Percentiles rank a stretch among this genome's conserved stretches.
These are phyloP conservation scores for Sistotremastrum niveocremeum DNA, from an alignment of 768 basidiomycete species.

Conservation along the genomic window DNA sequence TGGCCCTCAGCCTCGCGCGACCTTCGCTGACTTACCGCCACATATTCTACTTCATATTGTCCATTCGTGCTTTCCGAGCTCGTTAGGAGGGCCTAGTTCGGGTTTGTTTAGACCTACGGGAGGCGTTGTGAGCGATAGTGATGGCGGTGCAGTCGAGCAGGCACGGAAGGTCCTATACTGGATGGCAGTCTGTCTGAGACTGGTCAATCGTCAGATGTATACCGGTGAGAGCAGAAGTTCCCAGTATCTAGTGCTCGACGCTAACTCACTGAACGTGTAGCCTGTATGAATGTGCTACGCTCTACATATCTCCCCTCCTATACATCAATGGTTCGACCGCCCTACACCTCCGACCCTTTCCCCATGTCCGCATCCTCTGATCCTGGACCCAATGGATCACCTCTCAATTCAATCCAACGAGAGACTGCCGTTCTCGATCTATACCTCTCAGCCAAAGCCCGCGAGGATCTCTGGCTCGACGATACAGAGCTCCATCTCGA, in stretches of 20 bases:
- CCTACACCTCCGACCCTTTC: slow-evolving; percentile 73
- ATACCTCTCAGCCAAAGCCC: slow-evolving; percentile 69
- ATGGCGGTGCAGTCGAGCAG: slow-evolving; percentile 27
- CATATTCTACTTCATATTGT: slow-evolving; percentile 61
- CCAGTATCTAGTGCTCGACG: not conserved
- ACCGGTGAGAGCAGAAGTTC: slow-evolving; percentile 29
- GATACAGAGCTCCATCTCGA: slow-evolving; percentile 64
- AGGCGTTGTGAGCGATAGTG: slow-evolving; percentile 19
- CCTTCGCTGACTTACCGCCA: slow-evolving; percentile 32
- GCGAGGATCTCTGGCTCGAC: slow-evolving; percentile 66
- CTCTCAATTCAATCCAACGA: slow-evolving; percentile 41
- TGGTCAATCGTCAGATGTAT: slow-evolving; percentile 55
- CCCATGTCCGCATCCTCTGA: slow-evolving; percentile 28
- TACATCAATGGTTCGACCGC: slow-evolving; percentile 41
- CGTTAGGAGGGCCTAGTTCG: not conserved
- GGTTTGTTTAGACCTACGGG: not conserved
- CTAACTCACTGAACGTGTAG: slow-evolving; percentile 17
- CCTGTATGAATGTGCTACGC: slow-evolving; percentile 72
- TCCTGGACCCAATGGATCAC: slow-evolving; percentile 10
- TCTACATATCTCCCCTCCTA: slow-evolving; percentile 63
- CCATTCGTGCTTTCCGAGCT: slow-evolving; percentile 46
- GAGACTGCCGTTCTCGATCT: slow-evolving; percentile 65
- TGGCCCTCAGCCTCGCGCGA: not conserved
- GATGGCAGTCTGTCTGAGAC: slow-evolving; percentile 47
- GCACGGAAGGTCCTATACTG: slow-evolving; percentile 62